Evolutionary conservation across 2,329 filamentous ascomycete genomes (phyloP).

Genomic region (Thielaviopsis punctulata): DNA sequence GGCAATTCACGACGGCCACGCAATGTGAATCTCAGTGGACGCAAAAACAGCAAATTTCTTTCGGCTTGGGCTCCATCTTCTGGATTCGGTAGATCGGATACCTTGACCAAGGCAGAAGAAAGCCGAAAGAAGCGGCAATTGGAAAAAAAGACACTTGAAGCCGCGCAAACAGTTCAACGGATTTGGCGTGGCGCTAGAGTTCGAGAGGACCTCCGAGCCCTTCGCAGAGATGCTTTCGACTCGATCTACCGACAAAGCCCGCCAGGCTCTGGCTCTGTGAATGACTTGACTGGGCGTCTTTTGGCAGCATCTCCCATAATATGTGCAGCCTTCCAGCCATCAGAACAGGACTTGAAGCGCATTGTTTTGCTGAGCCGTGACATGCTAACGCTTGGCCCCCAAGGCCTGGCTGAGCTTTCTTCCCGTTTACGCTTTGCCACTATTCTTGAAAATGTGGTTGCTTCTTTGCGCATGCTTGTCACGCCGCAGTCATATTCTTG

Average conservation of each 20-base stretch:
- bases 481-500: neutral
- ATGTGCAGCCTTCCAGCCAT: slow-evolving; percentile 30
- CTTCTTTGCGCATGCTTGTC: neutral
- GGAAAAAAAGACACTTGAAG: slow-evolving; percentile 61
- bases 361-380: neutral
- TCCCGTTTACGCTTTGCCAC: neutral
- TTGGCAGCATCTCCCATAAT: slow-evolving; percentile 29
- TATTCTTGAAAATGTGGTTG: neutral
- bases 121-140: slow-evolving; percentile 66
- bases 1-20: slow-evolving; percentile 70
- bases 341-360: slow-evolving; percentile 17
- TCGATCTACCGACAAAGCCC: slow-evolving; percentile 28
- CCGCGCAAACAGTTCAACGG: slow-evolving; percentile 57
- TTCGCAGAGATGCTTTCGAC: slow-evolving; percentile 47
- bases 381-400: neutral
- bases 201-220: slow-evolving; percentile 39
- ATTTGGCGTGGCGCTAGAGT: slow-evolving; percentile 63
- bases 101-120: slow-evolving; percentile 72
- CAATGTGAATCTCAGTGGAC: slow-evolving; percentile 86
- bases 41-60: slow-evolving; percentile 48
- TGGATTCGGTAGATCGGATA: slow-evolving; percentile 45
- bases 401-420: neutral
- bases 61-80: slow-evolving; percentile 18
- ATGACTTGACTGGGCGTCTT: slow-evolving; percentile 21
- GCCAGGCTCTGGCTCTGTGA: slow-evolving; percentile 12